Evolutionary conservation across 2,329 filamentous ascomycete genomes (phyloP).

Genomic region (Dendryphion nanum): DNA sequence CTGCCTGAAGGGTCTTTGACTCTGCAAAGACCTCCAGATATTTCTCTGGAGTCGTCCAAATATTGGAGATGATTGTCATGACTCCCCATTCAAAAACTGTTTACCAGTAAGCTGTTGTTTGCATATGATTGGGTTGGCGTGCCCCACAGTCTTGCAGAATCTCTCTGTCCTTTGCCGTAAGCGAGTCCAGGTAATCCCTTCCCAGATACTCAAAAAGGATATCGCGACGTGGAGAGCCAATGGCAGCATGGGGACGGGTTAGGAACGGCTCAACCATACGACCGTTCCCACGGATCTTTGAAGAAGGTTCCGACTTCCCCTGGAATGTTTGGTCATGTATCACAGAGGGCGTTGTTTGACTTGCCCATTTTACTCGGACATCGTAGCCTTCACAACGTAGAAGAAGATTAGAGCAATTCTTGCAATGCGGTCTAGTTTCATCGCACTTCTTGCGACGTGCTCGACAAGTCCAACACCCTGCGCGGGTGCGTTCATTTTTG

Average conservation of each 20-base stretch:
- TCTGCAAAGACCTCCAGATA: background rate
- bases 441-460: conserved; percentile 47
- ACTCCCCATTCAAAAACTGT: background rate
- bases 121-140: background rate
- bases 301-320: background rate
- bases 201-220: background rate
- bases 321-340: background rate
- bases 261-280: too few relatives aligned
- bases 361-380: background rate
- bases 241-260: too few relatives aligned
- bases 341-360: background rate
- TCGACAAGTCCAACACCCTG: conserved; percentile 7
- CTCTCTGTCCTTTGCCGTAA: background rate
- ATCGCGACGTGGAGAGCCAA: background rate
- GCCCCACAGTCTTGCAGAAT: background rate
- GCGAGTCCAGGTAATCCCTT: background rate
- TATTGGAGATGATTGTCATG: background rate
- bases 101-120: background rate
- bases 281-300: background rate
- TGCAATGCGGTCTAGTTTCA: conserved; percentile 53
- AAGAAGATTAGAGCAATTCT: conserved; percentile 41
- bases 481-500: background rate
- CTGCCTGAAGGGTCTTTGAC: background rate
- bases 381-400: background rate
- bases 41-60: background rate